Percentiles rank a stretch among this genome's conserved stretches.
These are phyloP conservation scores for Leccinum pellstonianum DNA, from an alignment of 768 basidiomycete genomes.

Conservation along the genomic window DNA sequence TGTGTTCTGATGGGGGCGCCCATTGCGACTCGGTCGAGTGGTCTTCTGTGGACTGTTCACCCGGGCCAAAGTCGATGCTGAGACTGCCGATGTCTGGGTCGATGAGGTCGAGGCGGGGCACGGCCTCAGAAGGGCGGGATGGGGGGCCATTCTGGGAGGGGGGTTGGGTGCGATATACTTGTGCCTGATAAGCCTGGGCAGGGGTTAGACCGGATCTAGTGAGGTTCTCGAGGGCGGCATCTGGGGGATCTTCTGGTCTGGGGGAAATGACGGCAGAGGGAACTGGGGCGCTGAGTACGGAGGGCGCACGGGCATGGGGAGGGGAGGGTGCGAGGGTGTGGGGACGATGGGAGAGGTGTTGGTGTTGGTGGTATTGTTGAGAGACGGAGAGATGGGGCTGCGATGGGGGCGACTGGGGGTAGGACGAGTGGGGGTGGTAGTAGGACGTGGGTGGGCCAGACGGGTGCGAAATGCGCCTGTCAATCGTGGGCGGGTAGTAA, in stretches of 20 bases:
- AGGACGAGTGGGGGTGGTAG: conserved; percentile 24
- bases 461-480: conserved; percentile 48
- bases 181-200: conserved; percentile 79
- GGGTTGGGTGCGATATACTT: conserved; percentile 56
- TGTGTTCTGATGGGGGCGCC: conserved; percentile 40
- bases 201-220: conserved; percentile 61
- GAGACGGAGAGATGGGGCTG: conserved; percentile 16
- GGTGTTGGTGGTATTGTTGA: conserved; percentile 6
- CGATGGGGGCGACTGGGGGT: conserved; percentile 38
- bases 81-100: conserved; percentile 58
- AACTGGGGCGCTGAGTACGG: conserved; percentile 44
- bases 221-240: conserved; percentile 43
- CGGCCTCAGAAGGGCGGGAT: conserved; percentile 24
- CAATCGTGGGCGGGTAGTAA: conserved; percentile 39
- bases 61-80: conserved; percentile 51
- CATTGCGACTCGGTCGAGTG: conserved; percentile 60
- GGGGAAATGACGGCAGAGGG: conserved; percentile 45
- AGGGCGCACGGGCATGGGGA: conserved; percentile 47
- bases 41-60: conserved; percentile 35
- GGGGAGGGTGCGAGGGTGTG: conserved; percentile 40
- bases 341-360: conserved; percentile 24
- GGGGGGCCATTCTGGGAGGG: conserved; percentile 33
- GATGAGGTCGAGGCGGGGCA: conserved; percentile 45
- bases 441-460: conserved; percentile 36
- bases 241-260: conserved; percentile 50